phyloP scores from a whole-genome alignment of 768 basidiomycete species.

The Terana coerulea region DNA sequence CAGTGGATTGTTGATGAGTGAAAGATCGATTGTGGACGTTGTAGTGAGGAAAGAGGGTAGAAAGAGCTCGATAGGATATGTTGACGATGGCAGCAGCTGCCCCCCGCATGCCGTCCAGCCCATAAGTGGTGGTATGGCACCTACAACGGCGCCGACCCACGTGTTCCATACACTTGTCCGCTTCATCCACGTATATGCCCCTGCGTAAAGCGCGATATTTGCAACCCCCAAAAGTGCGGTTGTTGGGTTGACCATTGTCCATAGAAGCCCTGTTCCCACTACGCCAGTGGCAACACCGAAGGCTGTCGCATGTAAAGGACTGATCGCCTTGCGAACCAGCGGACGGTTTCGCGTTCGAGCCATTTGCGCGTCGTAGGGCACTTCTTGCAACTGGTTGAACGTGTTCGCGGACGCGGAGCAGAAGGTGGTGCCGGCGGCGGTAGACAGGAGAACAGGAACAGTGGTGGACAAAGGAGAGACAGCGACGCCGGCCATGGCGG shows the following conservation, averaged over 20 bases:
- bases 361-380: slow-evolving; percentile 97
- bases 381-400: slow-evolving; percentile 91
- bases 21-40: slow-evolving; percentile 34
- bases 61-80: slow-evolving; percentile 56
- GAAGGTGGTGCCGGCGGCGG: slow-evolving; percentile 85
- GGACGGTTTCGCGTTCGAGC: slow-evolving; percentile 84
- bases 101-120: slow-evolving; percentile 97
- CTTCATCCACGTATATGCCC: slow-evolving; percentile 90
- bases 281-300: slow-evolving; percentile 79
- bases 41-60: slow-evolving; percentile 57
- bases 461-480: slow-evolving; percentile 85
- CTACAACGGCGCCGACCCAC: slow-evolving; percentile 93
- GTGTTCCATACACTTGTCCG: slow-evolving; percentile 80
- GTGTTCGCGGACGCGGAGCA: slow-evolving; percentile 94
- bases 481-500: slow-evolving; percentile 90
- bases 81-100: slow-evolving; percentile 58
- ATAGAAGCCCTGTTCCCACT: slow-evolving; percentile 74
- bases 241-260: slow-evolving; percentile 78
- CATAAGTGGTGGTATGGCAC: slow-evolving; percentile 92
- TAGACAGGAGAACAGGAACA: slow-evolving; percentile 78
- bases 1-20: slow-evolving; percentile 75
- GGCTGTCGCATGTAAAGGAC: slow-evolving; percentile 75
- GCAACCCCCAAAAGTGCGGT: slow-evolving; percentile 79
- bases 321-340: slow-evolving; percentile 80
- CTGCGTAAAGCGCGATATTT: slow-evolving; percentile 89